Conservation (phyloP, 306 rosid species). For the Vigna mungo region DNA sequence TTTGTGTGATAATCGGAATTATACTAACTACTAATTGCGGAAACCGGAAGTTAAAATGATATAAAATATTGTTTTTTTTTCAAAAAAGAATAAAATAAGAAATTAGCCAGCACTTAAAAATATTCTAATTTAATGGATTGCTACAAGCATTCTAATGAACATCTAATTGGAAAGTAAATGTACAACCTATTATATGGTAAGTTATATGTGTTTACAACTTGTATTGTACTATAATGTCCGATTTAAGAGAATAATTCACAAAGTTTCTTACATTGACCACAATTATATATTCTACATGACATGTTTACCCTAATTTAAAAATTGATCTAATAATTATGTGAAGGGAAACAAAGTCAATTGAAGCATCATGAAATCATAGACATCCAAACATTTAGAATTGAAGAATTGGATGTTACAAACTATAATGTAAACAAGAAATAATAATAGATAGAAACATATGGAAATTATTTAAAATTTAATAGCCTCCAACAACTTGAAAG, state of each 20-base stretch:
- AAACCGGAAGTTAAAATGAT: too few relatives aligned
- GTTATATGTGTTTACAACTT: neutral
- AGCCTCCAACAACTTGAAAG: neutral
- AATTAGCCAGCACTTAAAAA: neutral
- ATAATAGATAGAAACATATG: neutral
- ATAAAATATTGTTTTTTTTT: too few relatives aligned
- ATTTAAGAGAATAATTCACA: neutral
- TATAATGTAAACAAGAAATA: neutral
- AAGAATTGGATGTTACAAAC: neutral
- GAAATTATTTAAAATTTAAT: neutral
- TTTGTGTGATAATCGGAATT: too few relatives aligned
- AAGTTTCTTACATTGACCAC: neutral
- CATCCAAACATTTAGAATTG: neutral
- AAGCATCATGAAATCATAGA: neutral
- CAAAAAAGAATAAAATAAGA: neutral
- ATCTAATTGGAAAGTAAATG: too few relatives aligned
- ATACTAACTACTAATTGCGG: too few relatives aligned
- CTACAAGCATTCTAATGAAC: too few relatives aligned
- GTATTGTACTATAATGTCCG: neutral
- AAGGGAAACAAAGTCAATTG: neutral
- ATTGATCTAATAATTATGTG: neutral
- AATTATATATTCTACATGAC: neutral
- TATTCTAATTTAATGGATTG: too few relatives aligned
- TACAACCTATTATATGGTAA: neutral
- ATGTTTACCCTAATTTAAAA: neutral